Conservation (phyloP, 208 protist genomes). For the Leishmania major region DNA sequence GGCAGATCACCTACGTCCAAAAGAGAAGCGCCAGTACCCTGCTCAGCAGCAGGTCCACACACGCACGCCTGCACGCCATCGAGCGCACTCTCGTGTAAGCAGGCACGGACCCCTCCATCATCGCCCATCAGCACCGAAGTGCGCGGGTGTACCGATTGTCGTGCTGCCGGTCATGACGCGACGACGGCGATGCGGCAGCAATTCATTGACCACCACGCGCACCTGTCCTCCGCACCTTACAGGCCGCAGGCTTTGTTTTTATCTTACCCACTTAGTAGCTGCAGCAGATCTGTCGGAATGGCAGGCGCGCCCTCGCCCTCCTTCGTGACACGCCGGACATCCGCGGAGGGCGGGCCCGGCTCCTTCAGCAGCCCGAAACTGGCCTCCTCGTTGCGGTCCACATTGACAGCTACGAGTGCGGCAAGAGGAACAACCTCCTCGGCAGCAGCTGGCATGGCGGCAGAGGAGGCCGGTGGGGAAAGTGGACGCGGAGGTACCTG, state of each 20-base stretch:
- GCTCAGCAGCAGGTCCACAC: not conserved
- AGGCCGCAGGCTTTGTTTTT: not conserved
- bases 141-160: not conserved
- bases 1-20: not conserved
- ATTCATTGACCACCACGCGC: not conserved
- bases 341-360: slow-evolving; percentile 54
- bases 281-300: slow-evolving; percentile 77
- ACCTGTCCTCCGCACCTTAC: not conserved
- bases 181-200: not conserved
- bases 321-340: slow-evolving; percentile 67
- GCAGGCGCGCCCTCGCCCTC: slow-evolving; percentile 64
- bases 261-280: slow-evolving; percentile 63
- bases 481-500: not conserved
- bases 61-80: not conserved
- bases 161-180: not conserved
- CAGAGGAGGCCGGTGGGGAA: slow-evolving; percentile 1
- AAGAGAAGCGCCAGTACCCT: not conserved
- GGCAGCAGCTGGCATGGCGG: slow-evolving; percentile 8
- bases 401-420: slow-evolving; percentile 52
- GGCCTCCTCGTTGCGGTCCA: slow-evolving; percentile 67
- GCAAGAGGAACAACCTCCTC: slow-evolving; percentile 75
- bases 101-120: not conserved
- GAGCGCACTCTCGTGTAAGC: not conserved
- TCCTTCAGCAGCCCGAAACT: slow-evolving; percentile 77
- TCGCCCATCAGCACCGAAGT: not conserved